Evolutionary conservation across 2,329 filamentous ascomycete genomes (phyloP), one percentile per base, ranked within the genome.

Genomic region (Triangularia setosa): DNA sequence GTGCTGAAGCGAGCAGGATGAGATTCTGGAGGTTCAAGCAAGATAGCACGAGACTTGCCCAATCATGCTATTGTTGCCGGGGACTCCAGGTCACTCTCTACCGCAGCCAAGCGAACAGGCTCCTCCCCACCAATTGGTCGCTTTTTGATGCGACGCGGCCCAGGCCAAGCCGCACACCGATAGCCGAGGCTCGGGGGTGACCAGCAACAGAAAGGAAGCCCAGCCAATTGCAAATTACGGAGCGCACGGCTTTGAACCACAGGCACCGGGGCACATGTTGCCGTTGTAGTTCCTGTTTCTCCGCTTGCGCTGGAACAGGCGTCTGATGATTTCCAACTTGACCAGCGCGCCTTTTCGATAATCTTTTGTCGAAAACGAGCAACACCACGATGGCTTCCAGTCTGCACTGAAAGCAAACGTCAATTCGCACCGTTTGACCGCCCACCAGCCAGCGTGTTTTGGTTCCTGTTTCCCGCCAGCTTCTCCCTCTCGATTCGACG

Each of bases 121-220:
- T 40, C n/a, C n/a, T 40, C 33, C 33, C 33, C 33, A 40, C 33
- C 33, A 40, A 40, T 40, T 40, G 33, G 33, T n/a, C 3, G 33
- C 30, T 53, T 12, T 25, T 16, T 6, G 44, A 59, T 55, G 60
- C 33, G 33, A 40, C 33, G 33, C 33, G 33, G 14, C 33, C n/a
- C 40, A 21, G 40, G 40, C 52, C 52, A 55, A 55, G 52, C 23
- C 16, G 52, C 25, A n/a, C 52, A 55, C 52, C 52, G 52, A 55
- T 55, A 55, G 52, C 52, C 52, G 52, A 55, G 52, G 52, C 52
- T 55, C 52, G 52, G n/a, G 40, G 40, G 40, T 23, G n/a, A 48
- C 40, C 40, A 48, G 40, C 18, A 48, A 0, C 40, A 48, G 40
- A 48, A 48, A 48, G 40, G n/a, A 48, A 48, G 40, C 4, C 40